Evolutionary conservation across 2,329 filamentous ascomycete species (phyloP), one percentile per base, ranked within the genome.

Genomic region (Acephala macrosclerotiorum): DNA sequence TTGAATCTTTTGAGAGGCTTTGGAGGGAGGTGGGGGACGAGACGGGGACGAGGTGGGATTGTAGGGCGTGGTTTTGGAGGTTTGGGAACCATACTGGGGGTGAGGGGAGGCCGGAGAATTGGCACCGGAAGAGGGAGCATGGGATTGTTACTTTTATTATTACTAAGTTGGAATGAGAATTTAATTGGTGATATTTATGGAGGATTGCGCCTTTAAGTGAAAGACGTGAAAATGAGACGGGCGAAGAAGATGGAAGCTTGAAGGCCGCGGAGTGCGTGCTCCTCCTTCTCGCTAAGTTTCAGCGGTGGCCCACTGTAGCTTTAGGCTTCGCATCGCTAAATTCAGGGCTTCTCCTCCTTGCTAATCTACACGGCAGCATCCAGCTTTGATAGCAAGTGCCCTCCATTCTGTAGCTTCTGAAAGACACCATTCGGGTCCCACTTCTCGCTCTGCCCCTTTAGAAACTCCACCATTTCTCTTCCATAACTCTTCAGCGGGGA

Each of bases 371-470:
- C 45, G 6, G n/a, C 7, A 11, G 9, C 45, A 25, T 12, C n/a
- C 40, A 42, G 6, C 45, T 20, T 60, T 26, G 63, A 61, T 40
- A 65, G 12, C 3, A 65, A 40, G 36, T 55, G 60, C 6, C 63
- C 63, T 36, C 18, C 49, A 40, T 61, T 65, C 63, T 65, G 58
- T n/a, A 71, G 56, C 29, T 42, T 69, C 67, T 75, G 73, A 47
- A 76, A 77, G 0, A 75, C 66, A n/a, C 61, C 62, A 2, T 65
- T 55, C 0, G 73, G 72, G 53, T 76, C 75, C 57, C 75, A 76
- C 62, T 68, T 71, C 33, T 20, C 51, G 11, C 71, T 70, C 1
- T 68, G 71, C 14, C 55, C 63, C 62, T 68, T 67, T 35, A 75
- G 14, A 25, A 26, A 47, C n/a, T 11, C 22, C 25, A 66, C 26